Percentiles rank a stretch among this genome's conserved stretches.
Conservation (phyloP, 169 alveolate species). For the Plasmodium chabaudi region DNA sequence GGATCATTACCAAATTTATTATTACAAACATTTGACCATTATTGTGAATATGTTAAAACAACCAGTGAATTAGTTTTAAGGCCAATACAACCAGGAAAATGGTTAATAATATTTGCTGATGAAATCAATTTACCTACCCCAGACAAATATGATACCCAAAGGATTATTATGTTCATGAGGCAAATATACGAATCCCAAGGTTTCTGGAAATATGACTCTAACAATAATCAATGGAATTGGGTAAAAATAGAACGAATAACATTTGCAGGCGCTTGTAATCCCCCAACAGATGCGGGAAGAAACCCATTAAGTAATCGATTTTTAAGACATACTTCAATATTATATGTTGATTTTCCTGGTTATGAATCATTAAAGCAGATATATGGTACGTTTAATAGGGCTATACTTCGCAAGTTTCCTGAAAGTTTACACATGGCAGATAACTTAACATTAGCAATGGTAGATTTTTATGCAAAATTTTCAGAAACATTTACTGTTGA, state of each 20-base stretch:
- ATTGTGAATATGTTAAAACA: constrained; percentile 96
- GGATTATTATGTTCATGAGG: constrained; percentile 95
- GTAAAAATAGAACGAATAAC: constrained; percentile 96
- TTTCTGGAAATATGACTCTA: constrained; percentile 93
- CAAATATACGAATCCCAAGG: constrained; percentile 97
- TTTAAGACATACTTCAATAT: constrained; percentile 94
- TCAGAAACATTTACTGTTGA: constrained; percentile 95
- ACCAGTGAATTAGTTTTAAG: constrained; percentile 92
- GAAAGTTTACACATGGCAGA: constrained; percentile 85
- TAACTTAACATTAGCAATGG: constrained; percentile 97
- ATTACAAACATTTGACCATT: constrained; percentile 95
- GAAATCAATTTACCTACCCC: constrained; percentile 97
- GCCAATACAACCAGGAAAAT: constrained; percentile 95
- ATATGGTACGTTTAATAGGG: constrained; percentile 97
- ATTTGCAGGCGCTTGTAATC: constrained; percentile 99
- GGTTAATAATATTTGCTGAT: constrained; percentile 98
- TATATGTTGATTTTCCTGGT: constrained; percentile 99
- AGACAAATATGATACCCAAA: constrained; percentile 98
- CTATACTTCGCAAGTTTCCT: constrained; percentile 93
- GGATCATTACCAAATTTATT: constrained; percentile 95
- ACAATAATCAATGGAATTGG: constrained; percentile 91
- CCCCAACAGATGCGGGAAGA: constrained; percentile 99
- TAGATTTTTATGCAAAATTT: constrained; percentile 94
- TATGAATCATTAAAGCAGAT: constrained; percentile 95
- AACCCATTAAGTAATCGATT: constrained; percentile 97